These are phyloP conservation scores for Symbiodinium natans DNA, from an alignment of 73 alveolate genomes.

Conservation along the genomic window DNA sequence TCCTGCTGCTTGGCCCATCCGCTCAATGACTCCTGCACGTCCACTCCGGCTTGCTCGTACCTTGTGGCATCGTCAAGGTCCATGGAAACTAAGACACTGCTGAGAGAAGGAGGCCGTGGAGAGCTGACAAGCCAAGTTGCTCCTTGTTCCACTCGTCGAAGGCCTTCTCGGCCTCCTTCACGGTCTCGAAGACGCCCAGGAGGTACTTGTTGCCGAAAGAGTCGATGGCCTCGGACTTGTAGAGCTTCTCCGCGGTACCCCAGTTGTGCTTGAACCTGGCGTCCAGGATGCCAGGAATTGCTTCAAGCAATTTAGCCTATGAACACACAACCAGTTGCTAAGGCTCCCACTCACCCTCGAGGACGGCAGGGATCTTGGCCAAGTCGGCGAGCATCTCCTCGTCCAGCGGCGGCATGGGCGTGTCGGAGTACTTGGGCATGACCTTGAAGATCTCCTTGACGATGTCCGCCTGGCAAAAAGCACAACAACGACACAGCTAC, in stretches of 20 bases:
- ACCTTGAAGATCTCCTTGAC: conserved; percentile 1
- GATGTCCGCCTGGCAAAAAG: neutral
- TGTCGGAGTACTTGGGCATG: neutral
- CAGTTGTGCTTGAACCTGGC: conserved; percentile 4
- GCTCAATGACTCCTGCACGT: conserved; percentile 49
- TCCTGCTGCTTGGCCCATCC: conserved; percentile 89
- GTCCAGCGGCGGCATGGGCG: neutral
- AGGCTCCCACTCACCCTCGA: neutral
- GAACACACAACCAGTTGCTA: too few relatives aligned
- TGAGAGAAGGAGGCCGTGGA: too few relatives aligned
- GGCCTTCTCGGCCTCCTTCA: conserved; percentile 77
- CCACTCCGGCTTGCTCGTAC: conserved; percentile 78
- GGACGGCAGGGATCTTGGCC: neutral
- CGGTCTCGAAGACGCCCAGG: conserved; percentile 79
- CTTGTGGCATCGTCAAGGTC: too few relatives aligned
- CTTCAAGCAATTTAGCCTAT: neutral
- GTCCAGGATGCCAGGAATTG: neutral
- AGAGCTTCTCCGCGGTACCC: conserved; percentile 42
- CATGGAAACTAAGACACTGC: too few relatives aligned
- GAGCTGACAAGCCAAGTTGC: neutral
- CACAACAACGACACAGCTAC: neutral
- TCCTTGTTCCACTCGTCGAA: conserved; percentile 93
- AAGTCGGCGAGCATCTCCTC: conserved; percentile 15
- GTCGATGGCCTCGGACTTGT: conserved; percentile 93
- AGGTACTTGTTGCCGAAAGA: conserved; percentile 68